Evolutionary conservation across 1,139 yeast species (phyloP), one percentile per base, ranked within the genome.

Genomic region (Saccharomyces hybrid): DNA sequence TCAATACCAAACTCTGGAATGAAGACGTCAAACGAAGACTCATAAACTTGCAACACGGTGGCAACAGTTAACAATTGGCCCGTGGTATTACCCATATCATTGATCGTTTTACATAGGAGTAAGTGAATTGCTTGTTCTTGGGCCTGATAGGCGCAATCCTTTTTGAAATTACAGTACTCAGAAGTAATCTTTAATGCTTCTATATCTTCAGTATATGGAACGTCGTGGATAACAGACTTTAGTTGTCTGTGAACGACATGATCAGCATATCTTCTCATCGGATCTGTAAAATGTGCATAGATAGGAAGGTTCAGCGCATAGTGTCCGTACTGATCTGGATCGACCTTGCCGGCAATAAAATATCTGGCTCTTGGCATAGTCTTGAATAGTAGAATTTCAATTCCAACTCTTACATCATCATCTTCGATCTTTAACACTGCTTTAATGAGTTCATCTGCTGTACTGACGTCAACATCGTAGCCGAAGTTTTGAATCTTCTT

Each of bases 1-100:
- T 93, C 99, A 62, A 93, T 88, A 47, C 99, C 98, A 73, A 91
- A 86, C 63, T 89, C 97, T 1, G 98, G 98, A 58, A 93, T 79
- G 60, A 89, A 82, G 6, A 93, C 95, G 71, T 93, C 99, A 74
- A 93, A 93, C 1, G 98, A 89, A 1, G 96, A 88, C 71, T 93
- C 98, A 68, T 91, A 91, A 6, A 91, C 98, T 70, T 90, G 97
- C 42, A 90, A 74, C 46, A 93, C 95, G 12, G 90, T 83, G 12
- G 96, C 97, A 80, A 85, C 83, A 49, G 90, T 84, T 62, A 91
- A 78, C 52, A 90, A 71, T 69, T 90, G 96, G 1, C 95, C 95
- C 6, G 93, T 83, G 32, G 79, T 76, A 56, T 81, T 82, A 59
- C 95, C 82, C 78, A 88, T 80, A 51, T 84, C 88, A 67, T 86